Evolutionary conservation across 2,329 filamentous ascomycete species (phyloP).

Genomic region (Neofusicoccum cordaticola): DNA sequence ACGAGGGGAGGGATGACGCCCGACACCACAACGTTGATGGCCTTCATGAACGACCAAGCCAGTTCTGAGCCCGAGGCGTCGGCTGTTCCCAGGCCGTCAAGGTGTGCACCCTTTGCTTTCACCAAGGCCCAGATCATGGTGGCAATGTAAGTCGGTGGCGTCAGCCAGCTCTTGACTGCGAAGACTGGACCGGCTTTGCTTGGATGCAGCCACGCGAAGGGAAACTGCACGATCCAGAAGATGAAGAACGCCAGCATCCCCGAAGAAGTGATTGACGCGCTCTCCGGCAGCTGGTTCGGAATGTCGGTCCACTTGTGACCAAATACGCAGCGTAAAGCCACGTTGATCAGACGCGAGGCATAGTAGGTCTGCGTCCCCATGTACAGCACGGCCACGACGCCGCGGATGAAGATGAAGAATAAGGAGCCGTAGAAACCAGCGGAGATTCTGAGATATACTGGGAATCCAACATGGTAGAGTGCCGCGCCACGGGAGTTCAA

Average conservation of each 20-base stretch:
- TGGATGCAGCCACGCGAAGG: constrained; percentile 30
- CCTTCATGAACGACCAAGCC: constrained; percentile 1
- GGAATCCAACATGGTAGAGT: constrained; percentile 38
- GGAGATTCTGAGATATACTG: constrained; percentile 33
- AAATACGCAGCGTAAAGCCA: constrained; percentile 31
- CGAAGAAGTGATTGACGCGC: constrained; percentile 39
- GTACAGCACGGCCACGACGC: background rate
- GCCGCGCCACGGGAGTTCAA: constrained; percentile 35
- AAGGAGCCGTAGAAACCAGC: constrained; percentile 23
- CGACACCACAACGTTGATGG: constrained; percentile 14
- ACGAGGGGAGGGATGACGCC: constrained; percentile 28
- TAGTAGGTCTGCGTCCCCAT: constrained; percentile 18
- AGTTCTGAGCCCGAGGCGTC: background rate
- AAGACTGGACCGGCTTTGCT: background rate
- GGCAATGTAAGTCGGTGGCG: background rate
- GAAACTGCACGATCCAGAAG: constrained; percentile 29
- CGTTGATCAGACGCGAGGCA: constrained; percentile 25
- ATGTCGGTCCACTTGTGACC: constrained; percentile 37
- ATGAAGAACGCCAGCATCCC: constrained; percentile 35
- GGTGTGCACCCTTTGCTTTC: background rate
- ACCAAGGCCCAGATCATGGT: background rate
- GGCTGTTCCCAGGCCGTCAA: background rate
- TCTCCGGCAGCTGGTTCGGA: constrained; percentile 38
- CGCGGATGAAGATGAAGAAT: background rate
- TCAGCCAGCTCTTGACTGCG: background rate